A percentile compares a stretch with the other conserved stretches of the same genome.
Conservation (phyloP, 2,329 filamentous ascomycete species). For the Claviceps sp. region DNA sequence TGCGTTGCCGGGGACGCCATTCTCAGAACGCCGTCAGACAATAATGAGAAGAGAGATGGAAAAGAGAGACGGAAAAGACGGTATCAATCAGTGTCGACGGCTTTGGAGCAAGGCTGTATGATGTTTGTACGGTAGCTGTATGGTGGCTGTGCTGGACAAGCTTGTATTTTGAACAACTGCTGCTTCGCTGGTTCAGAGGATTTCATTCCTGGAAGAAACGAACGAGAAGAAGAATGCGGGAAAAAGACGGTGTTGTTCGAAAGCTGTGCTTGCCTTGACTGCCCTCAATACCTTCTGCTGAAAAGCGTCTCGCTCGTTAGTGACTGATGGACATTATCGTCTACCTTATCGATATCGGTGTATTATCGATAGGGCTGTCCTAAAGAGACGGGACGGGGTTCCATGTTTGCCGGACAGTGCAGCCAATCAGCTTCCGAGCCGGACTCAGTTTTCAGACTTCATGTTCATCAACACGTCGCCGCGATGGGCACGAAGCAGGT, state of each 20-base stretch:
- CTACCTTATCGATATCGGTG: neutral
- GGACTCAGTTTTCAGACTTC: slow-evolving; percentile 22
- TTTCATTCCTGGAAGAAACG: neutral
- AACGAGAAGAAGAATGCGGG: neutral
- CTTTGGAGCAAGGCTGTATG: neutral
- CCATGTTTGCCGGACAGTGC: neutral
- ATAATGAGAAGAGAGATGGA: neutral
- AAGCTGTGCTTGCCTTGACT: neutral
- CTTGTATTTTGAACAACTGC: neutral
- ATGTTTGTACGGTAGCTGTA: neutral
- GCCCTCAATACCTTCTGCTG: neutral
- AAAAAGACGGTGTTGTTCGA: neutral
- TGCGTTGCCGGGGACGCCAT: neutral
- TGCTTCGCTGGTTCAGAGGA: neutral
- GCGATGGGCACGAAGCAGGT: slow-evolving; percentile 19
- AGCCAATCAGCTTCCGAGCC: slow-evolving; percentile 24
- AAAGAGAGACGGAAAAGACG: neutral
- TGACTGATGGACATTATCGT: too few species aligned
- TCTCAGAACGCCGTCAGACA: neutral
- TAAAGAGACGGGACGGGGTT: too few species aligned
- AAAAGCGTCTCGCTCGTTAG: neutral
- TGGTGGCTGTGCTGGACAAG: neutral
- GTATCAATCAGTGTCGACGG: neutral
- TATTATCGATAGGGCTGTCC: slow-evolving; percentile 3
- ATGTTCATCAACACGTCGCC: slow-evolving; percentile 2